phyloP scores from a whole-genome alignment of 768 basidiomycete species.

The Amanita phalloides region DNA sequence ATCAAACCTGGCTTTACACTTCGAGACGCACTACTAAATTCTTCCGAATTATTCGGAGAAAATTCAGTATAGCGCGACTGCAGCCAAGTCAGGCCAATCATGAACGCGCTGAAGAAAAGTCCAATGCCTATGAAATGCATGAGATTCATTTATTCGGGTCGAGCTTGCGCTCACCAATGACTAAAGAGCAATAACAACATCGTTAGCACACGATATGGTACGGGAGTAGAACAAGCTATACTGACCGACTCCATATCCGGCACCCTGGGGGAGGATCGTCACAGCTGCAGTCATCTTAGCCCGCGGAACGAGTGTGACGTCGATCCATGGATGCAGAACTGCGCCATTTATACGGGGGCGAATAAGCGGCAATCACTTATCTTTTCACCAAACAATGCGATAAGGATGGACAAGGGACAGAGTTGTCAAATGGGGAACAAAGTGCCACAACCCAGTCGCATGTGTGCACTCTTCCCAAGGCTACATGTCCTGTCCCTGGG shows the following conservation, averaged over 20 bases:
- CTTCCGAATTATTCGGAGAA: constrained; percentile 71
- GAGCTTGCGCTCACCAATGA: background rate
- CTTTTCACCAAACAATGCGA: background rate
- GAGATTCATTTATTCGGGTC: background rate
- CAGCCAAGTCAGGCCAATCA: constrained; percentile 67
- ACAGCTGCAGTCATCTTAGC: constrained; percentile 16
- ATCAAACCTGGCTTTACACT: constrained; percentile 88
- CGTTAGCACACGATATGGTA: background rate
- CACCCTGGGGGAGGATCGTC: constrained; percentile 61
- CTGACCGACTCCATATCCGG: constrained; percentile 78
- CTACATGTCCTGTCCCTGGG: too few species aligned
- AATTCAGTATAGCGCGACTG: constrained; percentile 80
- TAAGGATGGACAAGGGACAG: background rate
- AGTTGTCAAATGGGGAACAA: background rate
- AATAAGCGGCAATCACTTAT: background rate
- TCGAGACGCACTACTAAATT: constrained; percentile 74
- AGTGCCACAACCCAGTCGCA: background rate
- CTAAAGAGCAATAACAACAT: background rate
- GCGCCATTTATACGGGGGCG: background rate
- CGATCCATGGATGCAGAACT: too few species aligned
- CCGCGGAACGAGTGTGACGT: background rate
- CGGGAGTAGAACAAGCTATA: background rate
- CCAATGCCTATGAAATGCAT: constrained; percentile 53
- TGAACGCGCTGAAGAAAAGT: constrained; percentile 76
- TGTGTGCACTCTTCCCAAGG: background rate